These are phyloP conservation scores for Trypanosoma grayi DNA, from an alignment of 208 protist species.

Conservation along the genomic window DNA sequence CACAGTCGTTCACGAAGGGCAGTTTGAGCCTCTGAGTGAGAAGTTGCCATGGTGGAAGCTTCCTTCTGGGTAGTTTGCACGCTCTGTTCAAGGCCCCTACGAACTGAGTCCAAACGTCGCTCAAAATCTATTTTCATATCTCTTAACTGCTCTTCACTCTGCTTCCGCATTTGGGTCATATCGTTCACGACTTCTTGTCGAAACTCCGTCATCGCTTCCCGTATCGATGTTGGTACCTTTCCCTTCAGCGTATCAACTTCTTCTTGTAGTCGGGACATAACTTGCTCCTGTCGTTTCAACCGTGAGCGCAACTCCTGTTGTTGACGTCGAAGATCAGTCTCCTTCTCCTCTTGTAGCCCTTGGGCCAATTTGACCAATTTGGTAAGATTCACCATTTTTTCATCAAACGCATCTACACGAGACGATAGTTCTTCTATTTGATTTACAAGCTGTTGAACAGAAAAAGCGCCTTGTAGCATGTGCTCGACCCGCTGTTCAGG, in stretches of 20 bases:
- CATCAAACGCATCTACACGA: conserved; percentile 55
- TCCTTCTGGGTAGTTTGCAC: conserved; percentile 1
- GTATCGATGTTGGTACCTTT: background rate
- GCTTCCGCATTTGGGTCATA: background rate
- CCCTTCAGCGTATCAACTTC: conserved; percentile 25
- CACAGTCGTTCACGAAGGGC: conserved; percentile 8
- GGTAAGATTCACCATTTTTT: conserved; percentile 81
- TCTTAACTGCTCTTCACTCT: conserved; percentile 22
- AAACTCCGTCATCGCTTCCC: conserved; percentile 9
- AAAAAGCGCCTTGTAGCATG: conserved; percentile 64
- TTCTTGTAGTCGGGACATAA: conserved; percentile 39
- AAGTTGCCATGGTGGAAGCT: background rate
- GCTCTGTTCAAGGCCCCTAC: conserved; percentile 19
- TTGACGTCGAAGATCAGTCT: conserved; percentile 56
- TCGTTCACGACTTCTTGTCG: conserved; percentile 6
- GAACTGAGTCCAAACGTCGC: conserved; percentile 19
- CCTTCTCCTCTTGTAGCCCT: conserved; percentile 64
- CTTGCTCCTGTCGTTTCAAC: conserved; percentile 70
- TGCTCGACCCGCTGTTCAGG: conserved; percentile 34
- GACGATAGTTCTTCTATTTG: conserved; percentile 48
- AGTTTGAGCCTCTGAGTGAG: conserved; percentile 2
- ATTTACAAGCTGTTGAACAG: conserved; percentile 57
- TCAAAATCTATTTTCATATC: conserved; percentile 24
- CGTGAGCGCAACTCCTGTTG: conserved; percentile 63
- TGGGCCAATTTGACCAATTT: conserved; percentile 79